These are phyloP conservation scores for Actinomortierella ambigua DNA, from an alignment of 371 early-diverging fungal genomes.

Conservation along the genomic window DNA sequence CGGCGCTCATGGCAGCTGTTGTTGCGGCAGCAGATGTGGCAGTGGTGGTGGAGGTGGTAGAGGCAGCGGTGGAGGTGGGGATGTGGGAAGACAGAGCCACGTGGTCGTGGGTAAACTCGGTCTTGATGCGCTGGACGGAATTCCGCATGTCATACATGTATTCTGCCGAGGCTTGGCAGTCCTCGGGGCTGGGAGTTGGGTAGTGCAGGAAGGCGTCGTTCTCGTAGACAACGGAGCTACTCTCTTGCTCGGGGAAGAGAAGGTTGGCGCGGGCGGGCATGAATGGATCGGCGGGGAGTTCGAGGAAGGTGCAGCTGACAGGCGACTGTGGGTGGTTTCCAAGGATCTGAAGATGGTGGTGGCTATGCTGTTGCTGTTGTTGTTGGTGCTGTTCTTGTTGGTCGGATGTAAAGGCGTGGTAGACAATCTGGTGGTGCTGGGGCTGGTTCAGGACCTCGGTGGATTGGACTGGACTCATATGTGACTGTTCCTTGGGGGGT, in stretches of 20 bases:
- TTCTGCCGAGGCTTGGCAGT: slow-evolving; percentile 25
- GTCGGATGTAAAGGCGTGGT: not conserved
- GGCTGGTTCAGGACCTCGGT: too few relatives aligned
- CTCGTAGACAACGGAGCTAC: slow-evolving; percentile 23
- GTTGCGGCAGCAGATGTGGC: too few relatives aligned
- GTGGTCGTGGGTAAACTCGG: slow-evolving; percentile 13
- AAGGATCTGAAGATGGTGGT: slow-evolving; percentile 37
- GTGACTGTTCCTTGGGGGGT: too few relatives aligned
- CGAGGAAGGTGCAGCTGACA: slow-evolving; percentile 19
- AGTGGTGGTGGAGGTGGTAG: not conserved
- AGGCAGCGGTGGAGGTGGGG: slow-evolving; percentile 9
- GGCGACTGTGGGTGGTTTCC: slow-evolving; percentile 40
- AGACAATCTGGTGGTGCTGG: too few relatives aligned
- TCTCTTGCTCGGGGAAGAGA: slow-evolving; percentile 33
- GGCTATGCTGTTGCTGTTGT: slow-evolving; percentile 13
- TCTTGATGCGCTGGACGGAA: slow-evolving; percentile 25
- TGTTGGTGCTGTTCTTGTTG: slow-evolving; percentile 19
- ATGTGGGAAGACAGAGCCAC: slow-evolving; percentile 8
- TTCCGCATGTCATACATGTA: slow-evolving; percentile 13
- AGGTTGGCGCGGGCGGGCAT: slow-evolving; percentile 28
- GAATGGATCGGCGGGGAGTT: slow-evolving; percentile 18
- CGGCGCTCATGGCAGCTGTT: slow-evolving; percentile 11
- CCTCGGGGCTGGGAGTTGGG: slow-evolving; percentile 16
- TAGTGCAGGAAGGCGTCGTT: slow-evolving; percentile 24
- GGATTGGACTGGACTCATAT: too few relatives aligned